phyloP scores from a whole-genome alignment of 1,284 basidiomycete genomes.

The Ustilago trichophora region DNA sequence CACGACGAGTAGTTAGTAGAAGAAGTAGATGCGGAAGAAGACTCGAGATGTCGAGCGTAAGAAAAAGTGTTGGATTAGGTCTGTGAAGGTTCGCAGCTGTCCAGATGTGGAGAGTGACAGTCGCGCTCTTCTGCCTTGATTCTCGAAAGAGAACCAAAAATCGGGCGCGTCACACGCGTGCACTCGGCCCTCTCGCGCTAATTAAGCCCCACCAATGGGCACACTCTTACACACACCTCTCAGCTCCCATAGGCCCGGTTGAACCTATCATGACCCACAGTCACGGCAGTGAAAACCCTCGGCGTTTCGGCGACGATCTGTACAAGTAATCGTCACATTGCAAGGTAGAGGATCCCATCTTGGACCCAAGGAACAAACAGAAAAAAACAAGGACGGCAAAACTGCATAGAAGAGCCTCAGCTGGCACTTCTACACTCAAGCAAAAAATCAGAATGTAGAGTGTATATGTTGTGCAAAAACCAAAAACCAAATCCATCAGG shows the following conservation, averaged over 20 bases:
- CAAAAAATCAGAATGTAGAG: too few relatives aligned
- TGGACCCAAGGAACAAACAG: neutral
- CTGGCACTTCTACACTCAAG: neutral
- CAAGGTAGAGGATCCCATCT: conserved; percentile 2
- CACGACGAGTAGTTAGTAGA: too few relatives aligned
- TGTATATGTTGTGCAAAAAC: neutral
- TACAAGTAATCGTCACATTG: conserved; percentile 28
- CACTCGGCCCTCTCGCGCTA: neutral
- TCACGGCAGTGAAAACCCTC: too few relatives aligned
- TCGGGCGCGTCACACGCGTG: neutral
- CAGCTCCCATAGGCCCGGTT: too few relatives aligned
- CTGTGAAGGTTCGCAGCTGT: too few relatives aligned
- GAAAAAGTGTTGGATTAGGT: neutral
- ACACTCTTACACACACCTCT: neutral
- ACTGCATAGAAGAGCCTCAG: neutral
- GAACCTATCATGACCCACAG: too few relatives aligned
- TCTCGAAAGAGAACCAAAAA: neutral
- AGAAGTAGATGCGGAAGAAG: neutral
- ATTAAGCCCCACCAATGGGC: too few relatives aligned
- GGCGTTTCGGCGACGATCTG: conserved; percentile 11
- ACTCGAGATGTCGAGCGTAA: neutral
- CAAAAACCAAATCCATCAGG: neutral
- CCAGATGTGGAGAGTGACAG: conserved; percentile 2
- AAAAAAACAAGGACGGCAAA: neutral
- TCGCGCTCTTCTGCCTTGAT: conserved; percentile 4